Percentiles rank a stretch among this genome's conserved stretches.
phyloP scores from a whole-genome alignment of 2,329 filamentous ascomycete species.

The Magnaporthales sp. region DNA sequence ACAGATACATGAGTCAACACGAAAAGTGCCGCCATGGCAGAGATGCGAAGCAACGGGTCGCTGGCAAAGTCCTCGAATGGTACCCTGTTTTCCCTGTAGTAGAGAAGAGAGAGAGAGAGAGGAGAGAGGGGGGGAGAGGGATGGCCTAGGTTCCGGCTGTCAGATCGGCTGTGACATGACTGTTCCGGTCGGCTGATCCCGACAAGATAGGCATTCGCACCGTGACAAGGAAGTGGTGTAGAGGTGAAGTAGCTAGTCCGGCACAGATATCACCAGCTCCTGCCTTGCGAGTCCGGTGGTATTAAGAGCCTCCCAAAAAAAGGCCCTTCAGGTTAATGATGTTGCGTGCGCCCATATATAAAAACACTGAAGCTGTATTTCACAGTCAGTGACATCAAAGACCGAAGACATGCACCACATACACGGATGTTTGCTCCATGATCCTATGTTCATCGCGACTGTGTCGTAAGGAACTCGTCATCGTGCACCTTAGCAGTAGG shows the following conservation, averaged over 20 bases:
- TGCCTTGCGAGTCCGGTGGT: neutral
- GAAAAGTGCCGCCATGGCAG: neutral
- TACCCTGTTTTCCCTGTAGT: neutral
- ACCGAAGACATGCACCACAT: neutral
- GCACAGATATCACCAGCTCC: neutral
- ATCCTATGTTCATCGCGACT: neutral
- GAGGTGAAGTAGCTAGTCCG: neutral
- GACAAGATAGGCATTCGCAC: neutral
- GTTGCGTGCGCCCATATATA: neutral
- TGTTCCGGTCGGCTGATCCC: neutral
- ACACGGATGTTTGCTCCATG: neutral
- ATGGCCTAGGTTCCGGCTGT: neutral
- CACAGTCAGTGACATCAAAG: neutral
- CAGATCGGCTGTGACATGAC: neutral
- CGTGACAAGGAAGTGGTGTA: neutral
- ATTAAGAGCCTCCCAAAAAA: neutral
- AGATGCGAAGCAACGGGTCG: neutral
- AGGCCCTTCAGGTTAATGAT: neutral
- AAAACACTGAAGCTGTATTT: neutral
- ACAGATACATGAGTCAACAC: neutral
- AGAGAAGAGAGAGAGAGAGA: neutral
- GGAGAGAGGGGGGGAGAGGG: too few species aligned
- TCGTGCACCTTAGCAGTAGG: too few species aligned
- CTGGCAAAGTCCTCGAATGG: neutral
- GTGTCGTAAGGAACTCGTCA: too few species aligned